A percentile compares a stretch with the other conserved stretches of the same genome.
These are phyloP conservation scores for Delonix regia DNA, from an alignment of 306 rosid genomes.

Conservation along the genomic window DNA sequence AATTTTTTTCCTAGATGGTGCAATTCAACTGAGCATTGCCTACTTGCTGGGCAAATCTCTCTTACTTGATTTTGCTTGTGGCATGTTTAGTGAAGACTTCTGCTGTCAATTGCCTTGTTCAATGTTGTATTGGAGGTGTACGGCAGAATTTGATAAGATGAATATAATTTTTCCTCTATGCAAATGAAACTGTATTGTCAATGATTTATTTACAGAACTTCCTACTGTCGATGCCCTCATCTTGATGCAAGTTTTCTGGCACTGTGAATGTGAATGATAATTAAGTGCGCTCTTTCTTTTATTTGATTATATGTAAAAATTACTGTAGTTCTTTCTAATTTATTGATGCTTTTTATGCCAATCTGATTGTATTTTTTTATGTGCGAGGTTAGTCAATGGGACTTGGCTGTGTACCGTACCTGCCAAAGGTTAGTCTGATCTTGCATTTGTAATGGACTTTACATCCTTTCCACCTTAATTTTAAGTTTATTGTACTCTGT, in stretches of 20 bases:
- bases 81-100: no score
- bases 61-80: background rate
- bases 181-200: background rate
- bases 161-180: background rate
- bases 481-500: background rate
- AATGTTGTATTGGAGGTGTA: background rate
- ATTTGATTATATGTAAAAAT: background rate
- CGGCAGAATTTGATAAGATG: background rate
- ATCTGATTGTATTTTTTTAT: constrained; percentile 39
- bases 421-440: constrained; percentile 81
- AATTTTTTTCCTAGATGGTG: background rate
- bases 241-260: constrained; percentile 7
- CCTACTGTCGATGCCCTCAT: background rate
- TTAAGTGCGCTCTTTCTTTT: constrained; percentile 14
- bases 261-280: constrained; percentile 29
- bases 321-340: constrained; percentile 23
- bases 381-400: constrained; percentile 92
- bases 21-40: constrained; percentile 8
- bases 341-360: constrained; percentile 38
- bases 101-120: background rate
- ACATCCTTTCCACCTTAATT: constrained; percentile 8
- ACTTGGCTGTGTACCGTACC: constrained; percentile 92
- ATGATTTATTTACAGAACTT: constrained; percentile 4
- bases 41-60: background rate
- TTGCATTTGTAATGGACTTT: background rate